A percentile compares a stretch with the other conserved stretches of the same genome.
Conservation (phyloP, 179 eudicot genomes). For the Heliamphora pulchella region DNA sequence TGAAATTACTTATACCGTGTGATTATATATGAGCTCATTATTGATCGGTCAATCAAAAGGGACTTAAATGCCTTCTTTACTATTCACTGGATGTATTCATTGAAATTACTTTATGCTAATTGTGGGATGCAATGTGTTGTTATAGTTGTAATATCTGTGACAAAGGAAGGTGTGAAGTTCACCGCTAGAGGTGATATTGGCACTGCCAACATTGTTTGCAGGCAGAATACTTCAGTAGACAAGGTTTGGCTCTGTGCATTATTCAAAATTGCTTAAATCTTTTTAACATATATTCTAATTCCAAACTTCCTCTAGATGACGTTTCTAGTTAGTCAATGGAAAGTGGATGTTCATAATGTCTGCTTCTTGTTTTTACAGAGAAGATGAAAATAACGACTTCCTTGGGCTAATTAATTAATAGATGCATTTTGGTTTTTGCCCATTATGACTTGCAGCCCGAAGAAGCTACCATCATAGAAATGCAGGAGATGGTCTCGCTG, state of each 20-base stretch:
- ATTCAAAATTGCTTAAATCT: neutral
- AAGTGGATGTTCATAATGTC: neutral
- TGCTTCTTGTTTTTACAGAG: neutral
- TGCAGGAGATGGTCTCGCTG: conserved; percentile 56
- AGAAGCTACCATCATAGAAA: conserved; percentile 58
- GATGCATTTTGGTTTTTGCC: neutral
- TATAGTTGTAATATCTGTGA: conserved; percentile 68
- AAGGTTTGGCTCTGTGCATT: conserved; percentile 37
- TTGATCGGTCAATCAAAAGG: too few species aligned
- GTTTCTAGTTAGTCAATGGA: neutral
- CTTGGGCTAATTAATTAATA: neutral
- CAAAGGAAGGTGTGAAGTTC: conserved; percentile 74
- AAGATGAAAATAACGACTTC: neutral
- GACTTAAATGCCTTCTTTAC: neutral
- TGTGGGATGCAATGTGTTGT: neutral
- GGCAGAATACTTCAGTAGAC: conserved; percentile 68
- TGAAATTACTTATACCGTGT: too few species aligned
- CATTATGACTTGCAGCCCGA: conserved; percentile 48
- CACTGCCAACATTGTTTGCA: conserved; percentile 58
- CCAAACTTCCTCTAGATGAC: neutral
- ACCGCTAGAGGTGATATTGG: conserved; percentile 72
- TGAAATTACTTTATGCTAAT: neutral
- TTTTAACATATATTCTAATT: neutral
- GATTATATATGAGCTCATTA: too few species aligned
- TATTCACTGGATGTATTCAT: neutral